Conservation (phyloP, 225 moss, liverwort and hornwort species). For the Marchantia polymorpha region DNA sequence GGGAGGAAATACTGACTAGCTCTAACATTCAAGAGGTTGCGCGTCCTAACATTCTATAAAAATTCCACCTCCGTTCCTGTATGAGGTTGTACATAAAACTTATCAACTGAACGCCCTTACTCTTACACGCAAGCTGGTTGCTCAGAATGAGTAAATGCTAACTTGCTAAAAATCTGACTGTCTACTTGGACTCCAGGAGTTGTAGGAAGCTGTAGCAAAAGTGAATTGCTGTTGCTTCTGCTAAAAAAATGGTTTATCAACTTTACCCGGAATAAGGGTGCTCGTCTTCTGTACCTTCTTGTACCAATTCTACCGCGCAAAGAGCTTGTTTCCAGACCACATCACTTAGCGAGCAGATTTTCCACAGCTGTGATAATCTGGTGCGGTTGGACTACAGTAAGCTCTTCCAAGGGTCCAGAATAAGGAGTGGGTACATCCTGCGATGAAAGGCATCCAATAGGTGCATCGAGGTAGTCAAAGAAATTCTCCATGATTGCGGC, state of each 20-base stretch:
- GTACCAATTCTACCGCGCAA: neutral
- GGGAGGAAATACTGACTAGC: neutral
- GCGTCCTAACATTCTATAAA: neutral
- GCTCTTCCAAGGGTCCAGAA: constrained; percentile 85
- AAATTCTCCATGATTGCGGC: constrained; percentile 93
- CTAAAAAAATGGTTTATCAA: constrained; percentile 15
- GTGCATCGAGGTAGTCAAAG: constrained; percentile 94
- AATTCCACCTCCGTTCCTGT: neutral
- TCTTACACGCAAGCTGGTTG: neutral
- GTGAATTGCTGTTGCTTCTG: neutral
- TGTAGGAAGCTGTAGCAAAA: neutral
- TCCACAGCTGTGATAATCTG: constrained; percentile 88
- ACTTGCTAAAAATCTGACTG: neutral
- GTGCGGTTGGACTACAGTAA: constrained; percentile 90
- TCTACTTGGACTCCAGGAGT: neutral
- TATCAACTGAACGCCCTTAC: neutral
- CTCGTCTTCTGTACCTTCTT: constrained; percentile 9
- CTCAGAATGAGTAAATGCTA: neutral
- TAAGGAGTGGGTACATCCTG: constrained; percentile 98
- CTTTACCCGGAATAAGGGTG: constrained; percentile 19
- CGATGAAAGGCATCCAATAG: constrained; percentile 92
- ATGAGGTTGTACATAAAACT: neutral
- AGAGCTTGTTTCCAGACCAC: neutral
- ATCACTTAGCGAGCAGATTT: constrained; percentile 37
- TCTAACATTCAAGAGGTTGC: neutral